phyloP scores from a whole-genome alignment of 78 protist genomes.

The Protostelium mycophagum region DNA sequence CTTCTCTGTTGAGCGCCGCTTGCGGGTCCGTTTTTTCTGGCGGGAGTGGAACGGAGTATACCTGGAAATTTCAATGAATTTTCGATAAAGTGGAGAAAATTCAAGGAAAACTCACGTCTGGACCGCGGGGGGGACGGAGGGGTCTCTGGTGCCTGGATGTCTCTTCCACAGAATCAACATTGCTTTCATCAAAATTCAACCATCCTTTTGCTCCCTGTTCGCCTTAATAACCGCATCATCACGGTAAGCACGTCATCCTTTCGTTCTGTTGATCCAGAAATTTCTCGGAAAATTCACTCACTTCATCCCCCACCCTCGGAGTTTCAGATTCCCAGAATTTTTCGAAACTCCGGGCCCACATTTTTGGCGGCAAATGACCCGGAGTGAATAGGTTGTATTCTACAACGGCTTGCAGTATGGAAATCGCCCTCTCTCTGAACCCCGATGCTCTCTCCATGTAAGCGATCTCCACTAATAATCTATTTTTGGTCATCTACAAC shows the following conservation, averaged over 20 bases:
- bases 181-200: neutral
- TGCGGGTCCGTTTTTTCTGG: neutral
- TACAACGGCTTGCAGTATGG: neutral
- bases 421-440: neutral
- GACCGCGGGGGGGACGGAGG: too few species aligned
- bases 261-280: too few species aligned
- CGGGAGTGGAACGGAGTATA: neutral
- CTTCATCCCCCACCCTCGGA: neutral
- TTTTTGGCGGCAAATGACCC: neutral
- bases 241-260: too few species aligned
- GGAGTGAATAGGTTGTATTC: neutral
- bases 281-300: too few species aligned
- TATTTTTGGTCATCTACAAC: neutral
- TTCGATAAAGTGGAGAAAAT: neutral
- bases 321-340: neutral
- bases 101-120: too few species aligned
- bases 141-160: too few species aligned
- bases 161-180: too few species aligned
- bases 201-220: too few species aligned
- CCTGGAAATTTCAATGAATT: neutral
- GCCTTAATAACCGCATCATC: too few species aligned
- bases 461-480: neutral
- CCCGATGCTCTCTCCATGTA: neutral
- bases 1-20: neutral
- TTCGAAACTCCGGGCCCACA: neutral